These are phyloP conservation scores for Athelia sp. DNA, from an alignment of 1,284 basidiomycete genomes.

Conservation along the genomic window DNA sequence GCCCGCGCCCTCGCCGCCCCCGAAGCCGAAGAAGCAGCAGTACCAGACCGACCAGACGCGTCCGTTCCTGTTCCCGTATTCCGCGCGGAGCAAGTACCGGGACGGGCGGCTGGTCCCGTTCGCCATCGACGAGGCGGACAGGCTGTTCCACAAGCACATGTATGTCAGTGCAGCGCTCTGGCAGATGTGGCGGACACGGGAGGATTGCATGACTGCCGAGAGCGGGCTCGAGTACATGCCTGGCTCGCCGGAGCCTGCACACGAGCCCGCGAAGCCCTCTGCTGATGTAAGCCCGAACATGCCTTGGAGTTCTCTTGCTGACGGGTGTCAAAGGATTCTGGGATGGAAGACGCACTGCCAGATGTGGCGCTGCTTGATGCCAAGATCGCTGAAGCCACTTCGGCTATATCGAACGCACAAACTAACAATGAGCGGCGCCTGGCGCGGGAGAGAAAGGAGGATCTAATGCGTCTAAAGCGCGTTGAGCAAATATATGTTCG, in stretches of 20 bases:
- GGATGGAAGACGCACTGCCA: conserved; percentile 54
- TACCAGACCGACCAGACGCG: conserved; percentile 96
- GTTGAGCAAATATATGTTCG: conserved; percentile 91
- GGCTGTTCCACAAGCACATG: conserved; percentile 87
- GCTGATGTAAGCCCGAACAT: conserved; percentile 29
- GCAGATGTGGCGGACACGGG: conserved; percentile 94
- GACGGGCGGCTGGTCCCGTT: conserved; percentile 78
- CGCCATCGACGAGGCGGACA: conserved; percentile 94
- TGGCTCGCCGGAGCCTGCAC: conserved; percentile 42
- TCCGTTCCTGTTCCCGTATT: conserved; percentile 96
- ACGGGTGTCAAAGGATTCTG: conserved; percentile 42
- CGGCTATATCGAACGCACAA: conserved; percentile 51
- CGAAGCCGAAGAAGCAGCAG: conserved; percentile 96
- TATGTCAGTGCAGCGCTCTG: conserved; percentile 84
- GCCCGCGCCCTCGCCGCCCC: conserved; percentile 84
- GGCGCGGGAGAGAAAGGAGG: conserved; percentile 66
- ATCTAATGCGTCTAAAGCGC: conserved; percentile 79
- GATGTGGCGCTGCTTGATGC: conserved; percentile 69
- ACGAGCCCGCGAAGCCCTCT: conserved; percentile 38
- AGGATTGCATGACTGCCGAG: conserved; percentile 93
- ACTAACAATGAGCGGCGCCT: conserved; percentile 52
- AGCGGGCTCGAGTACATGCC: conserved; percentile 84
- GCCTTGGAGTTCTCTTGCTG: background rate
- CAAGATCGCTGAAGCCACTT: conserved; percentile 64
- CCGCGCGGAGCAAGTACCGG: conserved; percentile 38